phyloP scores from a whole-genome alignment of 2,329 filamentous ascomycete species.

The Phyllosticta citribraziliensis region DNA sequence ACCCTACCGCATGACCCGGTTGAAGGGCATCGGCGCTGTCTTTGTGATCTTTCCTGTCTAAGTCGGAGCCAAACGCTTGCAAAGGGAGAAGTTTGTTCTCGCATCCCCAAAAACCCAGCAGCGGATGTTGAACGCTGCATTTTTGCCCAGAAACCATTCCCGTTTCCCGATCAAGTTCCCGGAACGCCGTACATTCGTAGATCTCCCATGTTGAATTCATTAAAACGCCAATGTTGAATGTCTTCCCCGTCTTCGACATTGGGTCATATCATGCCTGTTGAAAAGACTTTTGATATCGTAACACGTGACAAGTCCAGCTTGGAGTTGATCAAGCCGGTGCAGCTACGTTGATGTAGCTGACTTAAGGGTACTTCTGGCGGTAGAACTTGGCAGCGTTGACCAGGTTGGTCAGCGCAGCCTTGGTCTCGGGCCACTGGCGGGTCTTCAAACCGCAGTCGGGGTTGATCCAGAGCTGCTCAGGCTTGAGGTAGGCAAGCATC shows the following conservation, averaged over 20 bases:
- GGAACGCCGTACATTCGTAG: conserved; percentile 7
- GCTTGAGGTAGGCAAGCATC: conserved; percentile 94
- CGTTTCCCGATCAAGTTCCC: not conserved
- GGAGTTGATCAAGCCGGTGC: not conserved
- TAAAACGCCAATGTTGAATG: conserved; percentile 12
- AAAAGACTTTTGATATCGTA: conserved; percentile 13
- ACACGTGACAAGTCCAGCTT: conserved; percentile 7
- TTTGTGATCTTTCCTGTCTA: not conserved
- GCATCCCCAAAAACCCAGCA: not conserved
- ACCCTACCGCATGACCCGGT: not conserved
- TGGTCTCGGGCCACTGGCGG: conserved; percentile 96
- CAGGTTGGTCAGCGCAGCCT: conserved; percentile 92
- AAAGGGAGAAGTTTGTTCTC: not conserved
- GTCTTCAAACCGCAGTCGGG: conserved; percentile 99
- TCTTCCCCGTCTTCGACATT: not conserved
- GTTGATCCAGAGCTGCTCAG: conserved; percentile 99
- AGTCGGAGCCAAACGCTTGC: not conserved
- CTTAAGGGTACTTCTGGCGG: conserved; percentile 68
- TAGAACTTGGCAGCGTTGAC: conserved; percentile 96
- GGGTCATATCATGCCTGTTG: conserved; percentile 11
- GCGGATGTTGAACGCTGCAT: conserved; percentile 9
- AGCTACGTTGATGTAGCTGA: conserved; percentile 12
- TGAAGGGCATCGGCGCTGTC: not conserved
- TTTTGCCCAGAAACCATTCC: conserved; percentile 3
- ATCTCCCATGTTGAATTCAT: conserved; percentile 4